Evolutionary conservation across 139 green algal species (phyloP).

Genomic region (Zygnema cylindricum): DNA sequence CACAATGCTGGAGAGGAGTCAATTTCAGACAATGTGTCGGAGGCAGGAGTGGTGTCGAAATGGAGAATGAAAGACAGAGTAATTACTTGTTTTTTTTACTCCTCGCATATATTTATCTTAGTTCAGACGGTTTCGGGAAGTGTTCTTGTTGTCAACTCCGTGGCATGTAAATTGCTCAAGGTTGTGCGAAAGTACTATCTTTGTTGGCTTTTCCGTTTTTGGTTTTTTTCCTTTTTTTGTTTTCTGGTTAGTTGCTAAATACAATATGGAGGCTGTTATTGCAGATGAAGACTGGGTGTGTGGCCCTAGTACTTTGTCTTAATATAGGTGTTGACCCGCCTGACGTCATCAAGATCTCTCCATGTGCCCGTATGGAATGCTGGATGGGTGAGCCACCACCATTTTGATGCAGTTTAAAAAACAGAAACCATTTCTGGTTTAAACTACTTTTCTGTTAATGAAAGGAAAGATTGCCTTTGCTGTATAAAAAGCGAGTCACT

Average conservation of each 20-base stretch:
- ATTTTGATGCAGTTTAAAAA: too few relatives aligned
- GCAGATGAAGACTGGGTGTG: constrained; percentile 71
- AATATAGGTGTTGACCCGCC: constrained; percentile 99
- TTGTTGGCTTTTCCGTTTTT: too few relatives aligned
- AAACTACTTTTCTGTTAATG: too few relatives aligned
- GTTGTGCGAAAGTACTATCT: too few relatives aligned
- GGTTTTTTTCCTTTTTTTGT: too few relatives aligned
- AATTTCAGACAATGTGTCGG: not conserved
- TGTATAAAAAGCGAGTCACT: too few relatives aligned
- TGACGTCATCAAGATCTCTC: constrained; percentile 96
- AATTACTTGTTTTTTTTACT: not conserved
- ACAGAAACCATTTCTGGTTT: too few relatives aligned
- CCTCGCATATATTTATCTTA: too few relatives aligned
- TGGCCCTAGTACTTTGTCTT: constrained; percentile 96
- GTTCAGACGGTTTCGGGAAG: too few relatives aligned
- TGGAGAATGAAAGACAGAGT: constrained; percentile 51
- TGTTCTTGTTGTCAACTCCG: too few relatives aligned
- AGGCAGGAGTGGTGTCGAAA: constrained; percentile 26
- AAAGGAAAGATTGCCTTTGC: too few relatives aligned
- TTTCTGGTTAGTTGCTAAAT: not conserved
- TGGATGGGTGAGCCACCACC: constrained; percentile 74
- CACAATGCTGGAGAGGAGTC: not conserved
- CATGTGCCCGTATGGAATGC: constrained; percentile 90
- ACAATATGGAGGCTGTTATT: constrained; percentile 71
- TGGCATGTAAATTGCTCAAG: too few relatives aligned